A percentile compares a stretch with the other conserved stretches of the same genome.
phyloP scores from a whole-genome alignment of 345 rosid genomes.

The Noccaea caerulescens region DNA sequence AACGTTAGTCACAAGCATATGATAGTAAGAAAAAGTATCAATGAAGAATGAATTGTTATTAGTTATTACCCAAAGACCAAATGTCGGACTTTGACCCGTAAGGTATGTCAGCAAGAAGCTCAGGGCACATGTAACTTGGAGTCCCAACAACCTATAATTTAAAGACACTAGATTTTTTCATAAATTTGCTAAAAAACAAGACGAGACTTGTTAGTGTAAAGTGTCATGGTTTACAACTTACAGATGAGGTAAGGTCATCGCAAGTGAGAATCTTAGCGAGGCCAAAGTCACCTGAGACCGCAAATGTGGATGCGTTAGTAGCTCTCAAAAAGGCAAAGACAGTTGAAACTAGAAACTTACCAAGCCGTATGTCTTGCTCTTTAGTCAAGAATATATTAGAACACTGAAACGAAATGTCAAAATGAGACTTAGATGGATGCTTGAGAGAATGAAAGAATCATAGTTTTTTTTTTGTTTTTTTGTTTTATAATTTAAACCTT shows the following conservation, averaged over 20 bases:
- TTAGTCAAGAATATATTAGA: constrained; percentile 95
- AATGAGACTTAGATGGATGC: constrained; percentile 37
- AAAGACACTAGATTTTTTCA: constrained; percentile 12
- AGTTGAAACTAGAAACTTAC: constrained; percentile 43
- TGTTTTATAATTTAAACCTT: constrained; percentile 47
- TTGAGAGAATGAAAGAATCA: constrained; percentile 13
- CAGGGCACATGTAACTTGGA: constrained; percentile 99
- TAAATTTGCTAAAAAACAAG: constrained; percentile 5
- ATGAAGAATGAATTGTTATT: constrained; percentile 26
- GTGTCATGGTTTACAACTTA: constrained; percentile 47
- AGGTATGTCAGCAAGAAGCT: constrained; percentile 96
- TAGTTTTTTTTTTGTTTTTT: too few species aligned
- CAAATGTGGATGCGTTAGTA: constrained; percentile 16
- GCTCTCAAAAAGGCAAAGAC: background rate
- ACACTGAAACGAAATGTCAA: constrained; percentile 61
- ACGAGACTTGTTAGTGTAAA: constrained; percentile 12
- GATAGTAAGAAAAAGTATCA: background rate
- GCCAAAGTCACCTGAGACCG: constrained; percentile 89
- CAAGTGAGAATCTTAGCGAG: constrained; percentile 92
- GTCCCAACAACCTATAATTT: constrained; percentile 85
- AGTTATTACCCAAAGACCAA: constrained; percentile 81
- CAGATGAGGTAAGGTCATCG: constrained; percentile 95
- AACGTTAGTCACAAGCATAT: constrained; percentile 16
- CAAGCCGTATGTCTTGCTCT: constrained; percentile 87
- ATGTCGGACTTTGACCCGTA: constrained; percentile 98